Evolutionary conservation across 2,329 filamentous ascomycete species (phyloP), one percentile per base, ranked within the genome.

Genomic region (Cryphonectria nitschkei): DNA sequence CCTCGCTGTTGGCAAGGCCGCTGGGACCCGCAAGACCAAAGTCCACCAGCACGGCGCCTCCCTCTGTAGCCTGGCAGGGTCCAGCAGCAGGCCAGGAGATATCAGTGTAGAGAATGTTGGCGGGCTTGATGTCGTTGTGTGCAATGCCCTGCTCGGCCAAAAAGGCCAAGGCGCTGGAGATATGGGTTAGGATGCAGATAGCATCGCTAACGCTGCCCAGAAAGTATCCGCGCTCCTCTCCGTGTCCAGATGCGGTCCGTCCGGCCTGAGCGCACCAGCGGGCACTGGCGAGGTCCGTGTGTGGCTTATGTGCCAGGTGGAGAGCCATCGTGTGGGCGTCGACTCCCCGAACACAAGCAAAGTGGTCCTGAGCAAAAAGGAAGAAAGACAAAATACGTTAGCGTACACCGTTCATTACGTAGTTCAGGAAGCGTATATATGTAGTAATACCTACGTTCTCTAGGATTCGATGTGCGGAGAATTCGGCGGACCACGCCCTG

Each of bases 21-120:
- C 3, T 9, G 9, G 22, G 46, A 3, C 43, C 29, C 9, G 43
- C 43, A 22, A 65, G 63, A 6, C 63, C 63, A 52, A 65, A 54
- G 13, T 65, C 43, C 7, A 65, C 52, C 63, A 65, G 52, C 32
- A 67, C 32, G 8, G 46, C 50, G 0, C 50, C 63, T 11, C 41
- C 41, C 29, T 43, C 41, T 37, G 29, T 11, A 11, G 63, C 63
- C 34, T 22, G 26, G 43, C 16, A 39, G 29, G 46, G 63, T 9
- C 43, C 63, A 2, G 6, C 9, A 13, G 43, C 63, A 0, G 32
- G 46, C 46, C 46, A 58, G 8, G 50, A 9, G 0, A 26, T 32
- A 14, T 29, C n/a, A 2, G 29, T 67, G 41, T 67, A 67, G 16
- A 67, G 32, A 34, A 58, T 67, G 26, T 67, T 67, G 5, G 26